A percentile compares a stretch with the other conserved stretches of the same genome.
phyloP scores from a whole-genome alignment of 495 filamentous ascomycete genomes.

The Pyrenula massariospora region DNA sequence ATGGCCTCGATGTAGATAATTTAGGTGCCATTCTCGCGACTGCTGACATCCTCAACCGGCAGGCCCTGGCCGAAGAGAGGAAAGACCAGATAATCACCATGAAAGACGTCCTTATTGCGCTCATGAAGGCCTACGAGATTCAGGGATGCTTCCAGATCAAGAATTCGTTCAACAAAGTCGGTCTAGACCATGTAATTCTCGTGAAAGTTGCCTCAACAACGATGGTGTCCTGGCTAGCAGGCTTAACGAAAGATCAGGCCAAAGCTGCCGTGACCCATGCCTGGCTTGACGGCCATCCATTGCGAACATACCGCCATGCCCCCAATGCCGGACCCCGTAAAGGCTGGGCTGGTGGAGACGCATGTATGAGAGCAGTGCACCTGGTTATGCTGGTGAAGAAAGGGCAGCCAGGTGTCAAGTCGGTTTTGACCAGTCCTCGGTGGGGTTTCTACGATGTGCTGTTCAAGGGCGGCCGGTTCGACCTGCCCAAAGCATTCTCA shows the following conservation, averaged over 20 bases:
- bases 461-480: slow-evolving; percentile 90
- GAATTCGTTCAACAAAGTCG: slow-evolving; percentile 98
- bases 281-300: slow-evolving; percentile 90
- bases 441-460: slow-evolving; percentile 99
- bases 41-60: slow-evolving; percentile 93
- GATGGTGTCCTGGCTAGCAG: slow-evolving; percentile 88
- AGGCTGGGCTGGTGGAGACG: slow-evolving; percentile 97
- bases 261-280: slow-evolving; percentile 93
- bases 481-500: slow-evolving; percentile 91
- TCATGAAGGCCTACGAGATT: slow-evolving; percentile 99
- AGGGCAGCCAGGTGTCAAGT: slow-evolving; percentile 82
- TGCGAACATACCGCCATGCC: slow-evolving; percentile 92
- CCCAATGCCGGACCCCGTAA: slow-evolving; percentile 99
- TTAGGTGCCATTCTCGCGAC: slow-evolving; percentile 90
- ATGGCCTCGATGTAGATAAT: slow-evolving; percentile 46
- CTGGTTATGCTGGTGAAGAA: slow-evolving; percentile 85
- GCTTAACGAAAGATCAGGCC: slow-evolving; percentile 78
- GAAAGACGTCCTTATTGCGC: slow-evolving; percentile 85
- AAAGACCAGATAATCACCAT: slow-evolving; percentile 78
- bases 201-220: slow-evolving; percentile 96
- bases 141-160: slow-evolving; percentile 93
- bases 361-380: slow-evolving; percentile 93
- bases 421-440: slow-evolving; percentile 79
- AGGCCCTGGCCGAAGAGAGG: slow-evolving; percentile 80
- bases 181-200: slow-evolving; percentile 90